Conservation (phyloP, 2,329 filamentous ascomycete genomes). For the Ophiostoma quercus region DNA sequence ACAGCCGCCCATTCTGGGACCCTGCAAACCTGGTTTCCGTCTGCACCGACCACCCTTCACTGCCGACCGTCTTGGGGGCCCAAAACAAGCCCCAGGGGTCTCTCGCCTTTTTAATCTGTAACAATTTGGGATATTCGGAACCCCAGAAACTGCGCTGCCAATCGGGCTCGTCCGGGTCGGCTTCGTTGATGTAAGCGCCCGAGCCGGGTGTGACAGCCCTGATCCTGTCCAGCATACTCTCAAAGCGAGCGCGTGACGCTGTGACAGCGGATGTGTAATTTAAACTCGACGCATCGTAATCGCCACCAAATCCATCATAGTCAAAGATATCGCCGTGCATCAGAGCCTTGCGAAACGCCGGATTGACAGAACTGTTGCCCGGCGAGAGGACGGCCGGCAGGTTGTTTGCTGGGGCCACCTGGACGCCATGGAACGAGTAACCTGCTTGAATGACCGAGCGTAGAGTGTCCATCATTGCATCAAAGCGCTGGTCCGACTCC, state of each 20-base stretch:
- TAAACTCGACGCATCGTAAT: background rate
- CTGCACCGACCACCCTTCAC: conserved; percentile 4
- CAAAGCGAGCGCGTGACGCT: background rate
- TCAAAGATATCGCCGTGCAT: background rate
- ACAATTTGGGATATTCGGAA: background rate
- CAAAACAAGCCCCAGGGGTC: background rate
- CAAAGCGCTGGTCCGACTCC: background rate
- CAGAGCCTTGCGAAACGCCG: background rate
- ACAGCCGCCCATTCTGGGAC: background rate
- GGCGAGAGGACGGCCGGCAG: background rate
- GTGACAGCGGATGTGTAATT: background rate
- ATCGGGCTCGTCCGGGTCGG: background rate
- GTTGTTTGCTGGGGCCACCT: background rate
- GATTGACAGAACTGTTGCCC: background rate
- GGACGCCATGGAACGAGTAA: background rate
- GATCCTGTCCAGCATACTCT: background rate
- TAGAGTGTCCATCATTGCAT: background rate
- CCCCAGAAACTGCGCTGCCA: background rate
- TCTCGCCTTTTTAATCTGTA: background rate
- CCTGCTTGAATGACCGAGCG: background rate
- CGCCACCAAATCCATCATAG: background rate
- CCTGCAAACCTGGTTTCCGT: background rate
- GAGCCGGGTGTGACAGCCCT: background rate
- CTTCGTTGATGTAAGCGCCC: background rate
- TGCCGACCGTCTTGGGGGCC: background rate